Conservation (phyloP, 805 yeast species). For the Jamesozyma jinghongensis region DNA sequence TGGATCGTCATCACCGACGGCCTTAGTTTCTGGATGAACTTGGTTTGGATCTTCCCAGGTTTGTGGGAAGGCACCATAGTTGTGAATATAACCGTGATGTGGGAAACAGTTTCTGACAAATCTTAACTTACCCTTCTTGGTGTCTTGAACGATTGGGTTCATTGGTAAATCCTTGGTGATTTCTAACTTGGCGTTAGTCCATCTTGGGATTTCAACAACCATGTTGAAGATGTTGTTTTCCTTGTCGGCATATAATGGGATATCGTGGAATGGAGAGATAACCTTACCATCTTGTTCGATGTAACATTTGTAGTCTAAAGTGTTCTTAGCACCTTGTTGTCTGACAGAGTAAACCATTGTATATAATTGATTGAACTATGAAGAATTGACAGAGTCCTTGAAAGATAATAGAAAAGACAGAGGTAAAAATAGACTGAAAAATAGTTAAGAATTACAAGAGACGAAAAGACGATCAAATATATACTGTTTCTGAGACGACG, state of each 20-base stretch:
- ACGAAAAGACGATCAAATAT: no score
- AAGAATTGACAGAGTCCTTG: no score
- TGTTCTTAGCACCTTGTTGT: slow-evolving; percentile 92
- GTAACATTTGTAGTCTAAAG: slow-evolving; percentile 86
- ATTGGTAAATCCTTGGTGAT: slow-evolving; percentile 73
- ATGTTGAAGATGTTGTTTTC: slow-evolving; percentile 80
- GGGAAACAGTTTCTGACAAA: slow-evolving; percentile 98
- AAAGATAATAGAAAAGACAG: no score
- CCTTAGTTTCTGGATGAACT: slow-evolving; percentile 57
- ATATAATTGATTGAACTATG: not conserved
- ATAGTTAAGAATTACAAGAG: no score
- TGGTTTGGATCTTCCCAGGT: slow-evolving; percentile 72
- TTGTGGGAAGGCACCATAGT: slow-evolving; percentile 98
- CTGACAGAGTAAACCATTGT: slow-evolving; percentile 76
- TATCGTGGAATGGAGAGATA: slow-evolving; percentile 91
- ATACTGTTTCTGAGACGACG: no score
- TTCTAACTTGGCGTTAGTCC: slow-evolving; percentile 97
- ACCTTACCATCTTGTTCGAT: slow-evolving; percentile 90
- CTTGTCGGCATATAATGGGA: slow-evolving; percentile 88
- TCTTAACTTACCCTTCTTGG: slow-evolving; percentile 93
- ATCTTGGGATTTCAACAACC: slow-evolving; percentile 96
- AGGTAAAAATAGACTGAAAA: no score
- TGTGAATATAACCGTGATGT: slow-evolving; percentile 96
- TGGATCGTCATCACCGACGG: slow-evolving; percentile 78
- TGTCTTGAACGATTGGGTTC: slow-evolving; percentile 95